These are phyloP conservation scores for Fusarium duplospermum DNA, from an alignment of 2,329 filamentous ascomycete genomes.

Conservation along the genomic window DNA sequence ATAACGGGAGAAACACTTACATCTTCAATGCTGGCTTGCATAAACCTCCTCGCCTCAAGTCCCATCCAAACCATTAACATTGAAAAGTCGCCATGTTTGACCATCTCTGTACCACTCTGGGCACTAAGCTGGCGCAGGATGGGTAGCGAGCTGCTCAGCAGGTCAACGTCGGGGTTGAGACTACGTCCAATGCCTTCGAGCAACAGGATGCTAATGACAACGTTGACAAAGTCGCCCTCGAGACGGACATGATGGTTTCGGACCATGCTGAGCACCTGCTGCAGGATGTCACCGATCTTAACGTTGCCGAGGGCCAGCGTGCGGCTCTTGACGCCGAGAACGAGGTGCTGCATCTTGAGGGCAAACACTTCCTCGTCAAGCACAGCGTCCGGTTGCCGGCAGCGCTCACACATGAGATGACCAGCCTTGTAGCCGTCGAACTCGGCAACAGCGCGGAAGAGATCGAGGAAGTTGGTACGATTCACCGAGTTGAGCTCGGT, in stretches of 20 bases:
- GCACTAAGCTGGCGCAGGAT: slow-evolving; percentile 90
- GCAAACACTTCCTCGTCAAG: slow-evolving; percentile 92
- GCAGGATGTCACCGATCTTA: slow-evolving; percentile 94
- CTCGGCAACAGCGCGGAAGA: slow-evolving; percentile 95
- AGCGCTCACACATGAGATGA: slow-evolving; percentile 94
- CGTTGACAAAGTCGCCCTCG: slow-evolving; percentile 98
- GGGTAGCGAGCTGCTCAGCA: slow-evolving; percentile 86
- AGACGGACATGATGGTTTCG: slow-evolving; percentile 90
- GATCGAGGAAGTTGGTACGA: slow-evolving; percentile 89
- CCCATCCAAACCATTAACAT: slow-evolving; percentile 95
- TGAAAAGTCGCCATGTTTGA: slow-evolving; percentile 79
- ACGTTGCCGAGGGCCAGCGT: slow-evolving; percentile 94
- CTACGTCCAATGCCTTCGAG: slow-evolving; percentile 93
- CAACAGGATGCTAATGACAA: slow-evolving; percentile 93
- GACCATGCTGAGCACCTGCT: slow-evolving; percentile 92
- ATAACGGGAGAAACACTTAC: slow-evolving; percentile 61
- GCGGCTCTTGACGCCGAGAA: slow-evolving; percentile 87
- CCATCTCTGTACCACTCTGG: slow-evolving; percentile 76
- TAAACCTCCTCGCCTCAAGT: slow-evolving; percentile 86
- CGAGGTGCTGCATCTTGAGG: slow-evolving; percentile 95
- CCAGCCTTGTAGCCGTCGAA: slow-evolving; percentile 98
- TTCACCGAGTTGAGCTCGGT: slow-evolving; percentile 92
- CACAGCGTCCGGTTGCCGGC: slow-evolving; percentile 90
- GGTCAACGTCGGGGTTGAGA: slow-evolving; percentile 86
- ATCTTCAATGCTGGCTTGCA: slow-evolving; percentile 91